These are phyloP conservation scores for Brasilioporus rufonigricans DNA, from an alignment of 768 basidiomycete species.

Conservation along the genomic window DNA sequence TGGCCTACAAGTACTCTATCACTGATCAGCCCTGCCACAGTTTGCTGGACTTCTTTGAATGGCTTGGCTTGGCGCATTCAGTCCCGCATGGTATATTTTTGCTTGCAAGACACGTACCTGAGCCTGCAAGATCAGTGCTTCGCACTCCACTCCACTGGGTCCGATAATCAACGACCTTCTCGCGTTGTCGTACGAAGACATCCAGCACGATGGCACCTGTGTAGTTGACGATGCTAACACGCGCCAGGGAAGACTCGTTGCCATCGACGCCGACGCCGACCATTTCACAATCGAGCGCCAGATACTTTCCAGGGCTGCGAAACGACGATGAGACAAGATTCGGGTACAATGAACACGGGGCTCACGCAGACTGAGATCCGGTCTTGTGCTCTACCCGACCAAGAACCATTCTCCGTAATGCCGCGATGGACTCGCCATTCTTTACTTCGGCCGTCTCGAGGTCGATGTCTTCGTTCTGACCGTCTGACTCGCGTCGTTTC, in stretches of 20 bases:
- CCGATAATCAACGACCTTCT: conserved; percentile 88
- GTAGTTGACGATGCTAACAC: conserved; percentile 69
- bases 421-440: conserved; percentile 41
- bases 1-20: conserved; percentile 86
- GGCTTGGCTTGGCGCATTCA: conserved; percentile 51
- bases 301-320: conserved; percentile 64
- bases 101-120: conserved; percentile 34
- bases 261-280: conserved; percentile 16
- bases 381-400: conserved; percentile 41
- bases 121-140: conserved; percentile 45
- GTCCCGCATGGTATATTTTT: not conserved
- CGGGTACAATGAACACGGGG: not conserved
- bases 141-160: conserved; percentile 51
- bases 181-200: conserved; percentile 81
- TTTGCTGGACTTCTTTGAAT: conserved; percentile 77
- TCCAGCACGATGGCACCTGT: conserved; percentile 79
- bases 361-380: conserved; percentile 46
- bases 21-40: conserved; percentile 72
- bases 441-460: conserved; percentile 22
- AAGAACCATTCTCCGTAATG: conserved; percentile 43
- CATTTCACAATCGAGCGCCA: conserved; percentile 82
- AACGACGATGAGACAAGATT: conserved; percentile 1
- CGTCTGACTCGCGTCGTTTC: not conserved
- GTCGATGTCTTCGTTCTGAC: not conserved
- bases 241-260: conserved; percentile 12